Conservation (phyloP, 108 stramenopile species). For the Seminavis robusta region DNA sequence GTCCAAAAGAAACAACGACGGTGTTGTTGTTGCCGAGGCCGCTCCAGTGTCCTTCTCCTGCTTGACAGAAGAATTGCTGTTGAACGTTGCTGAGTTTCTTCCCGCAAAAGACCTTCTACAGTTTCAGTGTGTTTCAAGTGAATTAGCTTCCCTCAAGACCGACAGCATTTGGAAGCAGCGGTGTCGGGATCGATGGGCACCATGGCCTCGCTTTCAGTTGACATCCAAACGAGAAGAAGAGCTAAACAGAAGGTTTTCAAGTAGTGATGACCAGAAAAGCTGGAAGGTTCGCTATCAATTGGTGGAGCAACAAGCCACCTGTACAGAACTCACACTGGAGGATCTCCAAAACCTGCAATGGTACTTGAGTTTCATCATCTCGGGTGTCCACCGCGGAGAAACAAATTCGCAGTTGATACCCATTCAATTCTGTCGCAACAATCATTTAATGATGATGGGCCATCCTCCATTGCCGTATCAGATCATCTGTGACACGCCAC, state of each 20-base stretch:
- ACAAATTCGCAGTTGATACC: background rate
- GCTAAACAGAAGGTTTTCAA: background rate
- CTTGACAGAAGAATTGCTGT: background rate
- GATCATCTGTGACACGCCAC: background rate
- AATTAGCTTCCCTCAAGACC: background rate
- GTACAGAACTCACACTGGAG: background rate
- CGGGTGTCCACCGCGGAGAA: background rate
- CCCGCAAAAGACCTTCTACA: conserved; percentile 4
- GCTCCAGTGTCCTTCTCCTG: background rate
- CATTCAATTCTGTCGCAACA: background rate
- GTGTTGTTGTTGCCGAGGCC: too few species aligned
- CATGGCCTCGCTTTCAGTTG: conserved; percentile 5
- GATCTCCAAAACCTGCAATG: conserved; percentile 1
- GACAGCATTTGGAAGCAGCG: background rate
- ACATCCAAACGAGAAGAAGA: background rate
- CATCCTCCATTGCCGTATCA: conserved; percentile 1
- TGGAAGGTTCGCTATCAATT: conserved; percentile 1
- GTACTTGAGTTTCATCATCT: conserved; percentile 4
- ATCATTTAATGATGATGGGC: background rate
- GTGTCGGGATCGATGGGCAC: conserved; percentile 3
- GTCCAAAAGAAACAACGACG: too few species aligned
- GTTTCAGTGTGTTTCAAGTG: conserved; percentile 4
- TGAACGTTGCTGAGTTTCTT: background rate
- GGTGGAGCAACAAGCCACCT: background rate
- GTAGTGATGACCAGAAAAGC: background rate